A percentile compares a stretch with the other conserved stretches of the same genome.
phyloP scores from a whole-genome alignment of 2,329 filamentous ascomycete species.

The Amesomyces nigricolor region DNA sequence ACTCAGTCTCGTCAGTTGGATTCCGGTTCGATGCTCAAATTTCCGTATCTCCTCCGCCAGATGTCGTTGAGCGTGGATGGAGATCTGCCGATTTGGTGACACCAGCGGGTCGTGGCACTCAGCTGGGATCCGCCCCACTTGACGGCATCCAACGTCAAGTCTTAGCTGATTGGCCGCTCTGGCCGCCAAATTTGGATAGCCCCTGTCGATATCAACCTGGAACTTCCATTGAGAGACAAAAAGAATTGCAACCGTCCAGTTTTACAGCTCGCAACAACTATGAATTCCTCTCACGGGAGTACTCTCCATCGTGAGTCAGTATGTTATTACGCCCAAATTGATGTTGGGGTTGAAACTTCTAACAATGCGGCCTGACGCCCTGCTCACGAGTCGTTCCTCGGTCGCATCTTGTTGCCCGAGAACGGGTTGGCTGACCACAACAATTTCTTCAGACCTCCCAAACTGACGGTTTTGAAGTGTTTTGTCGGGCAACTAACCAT shows the following conservation, averaged over 20 bases:
- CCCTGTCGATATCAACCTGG: constrained; percentile 15
- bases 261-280: constrained; percentile 3
- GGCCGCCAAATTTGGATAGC: neutral
- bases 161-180: constrained; percentile 11
- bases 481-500: too few species aligned
- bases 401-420: too few species aligned
- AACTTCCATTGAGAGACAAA: neutral
- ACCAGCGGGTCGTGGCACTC: neutral
- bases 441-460: too few species aligned
- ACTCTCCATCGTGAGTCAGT: too few species aligned
- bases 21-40: neutral
- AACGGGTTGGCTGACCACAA: too few species aligned
- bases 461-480: too few species aligned
- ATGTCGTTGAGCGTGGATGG: neutral
- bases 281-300: too few species aligned
- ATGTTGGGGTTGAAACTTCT: too few species aligned
- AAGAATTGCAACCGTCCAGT: neutral
- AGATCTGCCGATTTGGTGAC: neutral
- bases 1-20: too few species aligned
- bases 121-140: neutral
- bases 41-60: neutral
- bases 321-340: too few species aligned
- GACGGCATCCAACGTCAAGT: constrained; percentile 14
- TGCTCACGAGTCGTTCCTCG: too few species aligned
- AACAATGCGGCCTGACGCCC: too few species aligned